A percentile compares a stretch with the other conserved stretches of the same genome.
Evolutionary conservation across 1,284 basidiomycete species (phyloP).

Genomic region (Ustilago nuda): DNA sequence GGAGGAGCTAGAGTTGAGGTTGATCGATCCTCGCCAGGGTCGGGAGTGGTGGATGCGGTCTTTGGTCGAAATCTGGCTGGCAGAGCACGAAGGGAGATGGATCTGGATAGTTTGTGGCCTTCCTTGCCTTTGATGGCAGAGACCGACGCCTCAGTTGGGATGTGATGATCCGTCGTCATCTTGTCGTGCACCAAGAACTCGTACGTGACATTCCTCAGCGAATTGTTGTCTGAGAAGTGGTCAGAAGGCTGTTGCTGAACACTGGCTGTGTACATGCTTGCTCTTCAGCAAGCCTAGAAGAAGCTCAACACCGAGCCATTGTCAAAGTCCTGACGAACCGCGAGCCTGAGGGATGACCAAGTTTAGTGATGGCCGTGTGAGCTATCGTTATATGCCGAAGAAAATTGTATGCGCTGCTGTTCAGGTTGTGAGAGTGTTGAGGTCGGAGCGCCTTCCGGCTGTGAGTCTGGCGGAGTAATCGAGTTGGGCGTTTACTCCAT

Average conservation of each 20-base stretch:
- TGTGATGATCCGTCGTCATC: background rate
- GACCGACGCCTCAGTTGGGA: background rate
- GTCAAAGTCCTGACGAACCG: background rate
- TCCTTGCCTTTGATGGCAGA: background rate
- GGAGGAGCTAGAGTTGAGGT: slow-evolving; percentile 23
- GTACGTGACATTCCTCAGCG: background rate
- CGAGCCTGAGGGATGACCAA: too few species aligned
- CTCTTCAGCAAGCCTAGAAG: background rate
- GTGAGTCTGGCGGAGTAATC: background rate
- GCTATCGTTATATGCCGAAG: too few species aligned
- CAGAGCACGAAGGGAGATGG: slow-evolving; percentile 25
- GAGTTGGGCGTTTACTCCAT: slow-evolving; percentile 8
- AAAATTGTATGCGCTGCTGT: too few species aligned
- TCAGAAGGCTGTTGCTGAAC: background rate
- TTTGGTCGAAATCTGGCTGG: slow-evolving; percentile 26
- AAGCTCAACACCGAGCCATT: slow-evolving; percentile 1
- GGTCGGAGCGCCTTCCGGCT: background rate
- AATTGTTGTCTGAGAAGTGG: background rate
- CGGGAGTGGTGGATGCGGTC: slow-evolving; percentile 14
- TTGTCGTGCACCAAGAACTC: background rate
- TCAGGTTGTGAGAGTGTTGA: background rate
- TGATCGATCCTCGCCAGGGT: slow-evolving; percentile 7
- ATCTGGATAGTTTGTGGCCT: slow-evolving; percentile 21
- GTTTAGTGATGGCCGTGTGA: too few species aligned
- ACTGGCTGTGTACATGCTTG: slow-evolving; percentile 1